Percentiles rank a stretch among this genome's conserved stretches.
phyloP scores from a whole-genome alignment of 495 filamentous ascomycete genomes.

The Podospora fimiseda region DNA sequence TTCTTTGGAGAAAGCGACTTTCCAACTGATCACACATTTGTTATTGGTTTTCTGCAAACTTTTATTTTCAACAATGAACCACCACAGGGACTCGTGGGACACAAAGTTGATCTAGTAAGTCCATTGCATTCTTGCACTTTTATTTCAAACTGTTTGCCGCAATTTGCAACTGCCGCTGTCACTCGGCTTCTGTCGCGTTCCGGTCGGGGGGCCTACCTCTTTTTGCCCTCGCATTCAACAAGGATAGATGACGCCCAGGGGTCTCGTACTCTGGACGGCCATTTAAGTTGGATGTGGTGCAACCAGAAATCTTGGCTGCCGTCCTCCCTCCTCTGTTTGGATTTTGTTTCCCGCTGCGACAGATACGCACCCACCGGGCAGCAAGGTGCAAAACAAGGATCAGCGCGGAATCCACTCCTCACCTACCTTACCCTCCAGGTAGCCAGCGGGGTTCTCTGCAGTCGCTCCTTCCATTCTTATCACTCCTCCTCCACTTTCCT shows the following conservation, averaged over 20 bases:
- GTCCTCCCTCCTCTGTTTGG: background rate
- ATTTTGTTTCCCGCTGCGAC: background rate
- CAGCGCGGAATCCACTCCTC: too few relatives aligned
- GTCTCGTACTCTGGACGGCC: background rate
- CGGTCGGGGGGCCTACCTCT: background rate
- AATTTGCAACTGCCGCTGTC: background rate
- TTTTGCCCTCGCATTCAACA: background rate
- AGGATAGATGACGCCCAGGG: background rate
- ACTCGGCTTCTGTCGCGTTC: background rate
- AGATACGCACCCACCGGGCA: background rate
- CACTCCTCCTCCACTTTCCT: too few relatives aligned
- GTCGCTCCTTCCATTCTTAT: too few relatives aligned
- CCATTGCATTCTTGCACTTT: too few relatives aligned
- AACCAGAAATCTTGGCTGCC: background rate
- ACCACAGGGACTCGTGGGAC: too few relatives aligned
- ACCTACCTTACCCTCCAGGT: too few relatives aligned
- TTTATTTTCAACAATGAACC: too few relatives aligned
- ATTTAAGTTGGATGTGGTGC: conserved; percentile 2
- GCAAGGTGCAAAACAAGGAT: background rate
- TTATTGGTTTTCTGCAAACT: too few relatives aligned
- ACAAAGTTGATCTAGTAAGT: too few relatives aligned
- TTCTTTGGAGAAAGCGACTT: too few relatives aligned
- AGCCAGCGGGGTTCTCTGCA: too few relatives aligned
- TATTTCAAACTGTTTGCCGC: background rate
- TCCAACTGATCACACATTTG: too few relatives aligned